Base-by-base conservation (phyloP, 2,329 filamentous ascomycete species). In the Arthroderma sp. region DNA sequence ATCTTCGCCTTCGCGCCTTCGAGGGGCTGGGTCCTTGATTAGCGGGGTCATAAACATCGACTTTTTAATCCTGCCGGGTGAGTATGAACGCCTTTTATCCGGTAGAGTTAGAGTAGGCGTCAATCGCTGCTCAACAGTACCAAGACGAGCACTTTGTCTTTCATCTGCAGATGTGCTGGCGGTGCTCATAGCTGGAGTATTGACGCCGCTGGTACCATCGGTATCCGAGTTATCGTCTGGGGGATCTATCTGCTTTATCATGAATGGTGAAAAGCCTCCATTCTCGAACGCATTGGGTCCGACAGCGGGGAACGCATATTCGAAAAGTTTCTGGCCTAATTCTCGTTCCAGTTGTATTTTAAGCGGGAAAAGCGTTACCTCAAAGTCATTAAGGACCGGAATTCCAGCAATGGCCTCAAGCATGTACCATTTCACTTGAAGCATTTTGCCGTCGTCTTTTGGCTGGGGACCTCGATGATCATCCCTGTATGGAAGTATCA, bases 341-440 rank as follows among this genome's bases (percentile, higher is more conserved):
- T 97, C 91, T 37, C 85, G 86, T 71, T 98, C 93, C 37, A 98
- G 78, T 69, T 98, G 93, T 21, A 98, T 84, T 71, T 90, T 94
- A 69, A 98, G 81, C 0, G 93, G 94, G 70, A 94, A 91, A 19
- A 98, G 76, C 57, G 91, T 89, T 57, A 98, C 88, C 70, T 97
- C 91, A 66, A 98, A 98, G 66, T 94, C 87, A 64, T 97, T 91
- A 78, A 98, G 88, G 33, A 98, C 91, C 0, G 91, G 89, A 61
- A 98, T 98, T 53, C 93, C 93, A 38, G 91, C 93, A 70, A 98
- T 96, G 6, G 93, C 91, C 73, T 98, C 93, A 3, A 98, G 79
- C 89, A 96, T 96, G 68, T 96, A 85, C 89, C 94, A 98, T 68
- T 95, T 93, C 11, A 99, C 88, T 35, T 86, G 83, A 55, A 98